Evolutionary conservation across 139 green algal genomes (phyloP), one percentile per base, ranked within the genome.

Genomic region (Chlorella sp.): DNA sequence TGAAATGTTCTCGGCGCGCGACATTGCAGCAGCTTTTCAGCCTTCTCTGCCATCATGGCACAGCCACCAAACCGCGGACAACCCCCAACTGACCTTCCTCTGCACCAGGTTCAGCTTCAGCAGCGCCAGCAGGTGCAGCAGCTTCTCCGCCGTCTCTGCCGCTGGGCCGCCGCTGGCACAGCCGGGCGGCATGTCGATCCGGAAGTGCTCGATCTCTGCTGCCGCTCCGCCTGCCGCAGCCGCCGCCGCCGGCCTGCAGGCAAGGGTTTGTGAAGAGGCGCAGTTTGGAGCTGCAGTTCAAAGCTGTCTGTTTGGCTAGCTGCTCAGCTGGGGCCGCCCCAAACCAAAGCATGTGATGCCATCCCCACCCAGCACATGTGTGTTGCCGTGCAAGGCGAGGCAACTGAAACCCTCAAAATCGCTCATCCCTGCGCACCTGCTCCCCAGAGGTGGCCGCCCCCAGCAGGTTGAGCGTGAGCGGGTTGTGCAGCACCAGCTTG

Each of bases 401-500:
- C n/a, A n/a, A n/a, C n/a, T n/a, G n/a, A n/a, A n/a, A n/a, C n/a
- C n/a, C n/a, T n/a, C n/a, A n/a, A n/a, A n/a, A n/a, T n/a, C n/a
- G n/a, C n/a, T n/a, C 34, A n/a, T n/a, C 34, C 34, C 19, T 17
- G 5, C 32, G 14, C n/a, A 26, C n/a, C 30, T 73, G 67, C 16
- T 17, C 54, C 85, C 51, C 51, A 60, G 51, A 60, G 17, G 58
- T 72, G 5, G 51, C 60, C 43, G 80, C 22, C 0, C 79, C 81
- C 40, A 93, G 80, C 64, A 99, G 90, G 87, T 97, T 92, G 28
- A 99, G 88, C 0, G 82, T 86, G 24, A 95, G 80, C 9, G 97
- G 96, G 87, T 97, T 97, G 90, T 98, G 94, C 86, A 99, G 92
- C 70, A 99, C 91, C 51, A 99, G 90, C 85, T 93, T 90, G 68